Conservation (phyloP, 2,329 filamentous ascomycete species). For the Tolypocladium paradoxum region DNA sequence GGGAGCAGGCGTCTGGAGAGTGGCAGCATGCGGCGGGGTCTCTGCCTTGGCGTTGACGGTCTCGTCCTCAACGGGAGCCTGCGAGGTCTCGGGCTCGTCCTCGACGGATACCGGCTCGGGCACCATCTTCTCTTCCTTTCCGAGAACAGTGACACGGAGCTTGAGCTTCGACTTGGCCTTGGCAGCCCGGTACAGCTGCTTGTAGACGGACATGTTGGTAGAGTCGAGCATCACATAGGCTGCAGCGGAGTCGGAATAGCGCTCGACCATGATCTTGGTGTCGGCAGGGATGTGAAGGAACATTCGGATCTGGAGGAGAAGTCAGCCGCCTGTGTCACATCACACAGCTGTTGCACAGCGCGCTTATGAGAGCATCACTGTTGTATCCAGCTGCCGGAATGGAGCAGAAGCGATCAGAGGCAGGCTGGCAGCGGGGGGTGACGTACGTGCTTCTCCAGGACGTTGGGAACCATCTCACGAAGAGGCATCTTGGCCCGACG, state of each 20-base stretch:
- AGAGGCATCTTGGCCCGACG: constrained; percentile 84
- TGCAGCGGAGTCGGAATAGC: constrained; percentile 87
- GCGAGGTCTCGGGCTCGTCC: constrained; percentile 31
- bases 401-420: neutral
- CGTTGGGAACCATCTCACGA: constrained; percentile 64
- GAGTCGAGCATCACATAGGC: constrained; percentile 71
- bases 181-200: constrained; percentile 90
- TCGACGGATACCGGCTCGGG: constrained; percentile 39
- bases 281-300: constrained; percentile 24
- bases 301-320: constrained; percentile 17
- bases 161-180: constrained; percentile 98
- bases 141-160: constrained; percentile 55
- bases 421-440: constrained; percentile 14
- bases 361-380: neutral
- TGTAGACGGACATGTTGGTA: constrained; percentile 75
- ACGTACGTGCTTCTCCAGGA: constrained; percentile 75
- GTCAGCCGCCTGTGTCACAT: neutral
- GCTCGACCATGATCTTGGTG: constrained; percentile 57
- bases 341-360: neutral
- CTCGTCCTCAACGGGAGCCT: constrained; percentile 3
- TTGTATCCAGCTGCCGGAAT: neutral
- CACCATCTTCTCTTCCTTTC: constrained; percentile 17
- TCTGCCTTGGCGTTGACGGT: neutral
- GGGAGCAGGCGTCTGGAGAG: neutral
- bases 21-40: neutral